phyloP scores from a whole-genome alignment of 73 alveolate species.

The Halteria grandinella region DNA sequence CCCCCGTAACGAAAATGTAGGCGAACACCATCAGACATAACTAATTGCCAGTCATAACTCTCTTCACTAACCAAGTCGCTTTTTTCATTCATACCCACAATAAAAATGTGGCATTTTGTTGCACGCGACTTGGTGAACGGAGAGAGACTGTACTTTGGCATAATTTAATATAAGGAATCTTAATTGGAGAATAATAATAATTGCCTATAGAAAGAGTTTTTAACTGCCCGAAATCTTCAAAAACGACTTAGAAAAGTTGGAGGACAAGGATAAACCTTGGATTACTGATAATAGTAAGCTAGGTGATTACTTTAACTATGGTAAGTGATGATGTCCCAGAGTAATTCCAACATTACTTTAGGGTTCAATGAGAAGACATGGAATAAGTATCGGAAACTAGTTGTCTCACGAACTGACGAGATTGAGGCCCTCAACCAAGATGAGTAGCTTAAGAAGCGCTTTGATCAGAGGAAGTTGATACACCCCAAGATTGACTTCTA shows the following conservation, averaged over 20 bases:
- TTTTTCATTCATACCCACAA: too few relatives aligned
- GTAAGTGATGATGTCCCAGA: neutral
- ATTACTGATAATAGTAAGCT: slow-evolving; percentile 8
- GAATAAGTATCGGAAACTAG: neutral
- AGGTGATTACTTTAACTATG: slow-evolving; percentile 30
- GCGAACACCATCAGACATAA: too few relatives aligned
- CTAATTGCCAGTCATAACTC: too few relatives aligned
- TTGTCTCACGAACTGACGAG: neutral
- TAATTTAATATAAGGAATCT: neutral
- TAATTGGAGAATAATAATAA: neutral
- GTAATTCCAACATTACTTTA: neutral
- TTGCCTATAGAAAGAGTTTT: neutral
- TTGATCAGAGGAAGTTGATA: neutral
- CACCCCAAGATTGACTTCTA: slow-evolving; percentile 34
- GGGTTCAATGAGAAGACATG: slow-evolving; percentile 43
- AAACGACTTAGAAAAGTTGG: slow-evolving; percentile 5
- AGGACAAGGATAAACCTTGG: slow-evolving; percentile 47
- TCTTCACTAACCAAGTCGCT: too few relatives aligned
- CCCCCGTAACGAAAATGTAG: too few relatives aligned
- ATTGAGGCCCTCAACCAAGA: neutral
- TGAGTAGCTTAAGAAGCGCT: neutral
- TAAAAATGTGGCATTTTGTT: too few relatives aligned
- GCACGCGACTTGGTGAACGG: too few relatives aligned
- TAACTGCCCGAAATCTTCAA: slow-evolving; percentile 21
- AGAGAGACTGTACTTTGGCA: too few relatives aligned